Conservation (phyloP, 768 basidiomycete species). For the Tricholoma furcatifolium region DNA sequence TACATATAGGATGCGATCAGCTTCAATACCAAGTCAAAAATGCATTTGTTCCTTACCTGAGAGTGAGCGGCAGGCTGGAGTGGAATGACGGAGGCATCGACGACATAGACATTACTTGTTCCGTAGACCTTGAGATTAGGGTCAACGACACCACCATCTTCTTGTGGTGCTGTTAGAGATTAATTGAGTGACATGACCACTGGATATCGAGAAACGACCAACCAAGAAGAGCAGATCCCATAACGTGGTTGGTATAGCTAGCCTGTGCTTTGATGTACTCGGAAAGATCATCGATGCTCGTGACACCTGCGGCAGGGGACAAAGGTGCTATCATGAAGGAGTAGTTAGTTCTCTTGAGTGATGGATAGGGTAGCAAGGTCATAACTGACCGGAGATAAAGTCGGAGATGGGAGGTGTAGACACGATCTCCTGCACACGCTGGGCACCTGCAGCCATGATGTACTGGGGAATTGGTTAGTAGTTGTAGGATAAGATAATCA, state of each 20-base stretch:
- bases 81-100: constrained; percentile 45
- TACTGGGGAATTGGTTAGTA: background rate
- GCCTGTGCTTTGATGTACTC: background rate
- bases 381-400: background rate
- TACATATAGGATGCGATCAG: background rate
- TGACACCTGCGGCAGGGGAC: constrained; percentile 1
- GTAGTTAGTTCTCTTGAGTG: background rate
- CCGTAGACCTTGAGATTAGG: constrained; percentile 42
- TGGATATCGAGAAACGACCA: background rate
- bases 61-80: constrained; percentile 23
- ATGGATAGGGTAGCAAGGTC: background rate
- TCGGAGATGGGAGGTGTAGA: constrained; percentile 1
- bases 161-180: background rate
- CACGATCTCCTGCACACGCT: background rate
- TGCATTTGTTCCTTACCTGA: background rate
- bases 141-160: constrained; percentile 35
- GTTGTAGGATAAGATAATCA: background rate
- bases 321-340: background rate
- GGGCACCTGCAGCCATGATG: constrained; percentile 2
- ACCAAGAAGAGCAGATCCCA: constrained; percentile 2
- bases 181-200: background rate
- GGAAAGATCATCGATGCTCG: constrained; percentile 1
- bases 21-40: too few species aligned
- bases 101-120: constrained; percentile 45
- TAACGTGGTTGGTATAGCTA: background rate